Conservation (phyloP, 495 filamentous ascomycete species). For the Neurospora sp. region DNA sequence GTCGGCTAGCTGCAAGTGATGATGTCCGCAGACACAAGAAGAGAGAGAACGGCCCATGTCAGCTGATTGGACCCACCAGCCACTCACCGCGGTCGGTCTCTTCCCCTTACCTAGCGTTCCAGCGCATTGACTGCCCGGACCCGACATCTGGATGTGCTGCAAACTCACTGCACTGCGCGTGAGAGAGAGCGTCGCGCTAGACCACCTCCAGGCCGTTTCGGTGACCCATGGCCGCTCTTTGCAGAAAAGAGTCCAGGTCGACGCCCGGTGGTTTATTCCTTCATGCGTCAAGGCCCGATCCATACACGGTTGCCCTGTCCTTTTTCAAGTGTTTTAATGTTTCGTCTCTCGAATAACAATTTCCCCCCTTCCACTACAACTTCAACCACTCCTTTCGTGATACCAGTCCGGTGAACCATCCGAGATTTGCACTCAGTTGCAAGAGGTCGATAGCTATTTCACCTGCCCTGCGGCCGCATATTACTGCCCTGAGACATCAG, state of each 20-base stretch:
- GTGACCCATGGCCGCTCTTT: neutral
- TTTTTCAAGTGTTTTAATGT: neutral
- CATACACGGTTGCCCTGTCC: neutral
- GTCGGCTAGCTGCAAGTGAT: neutral
- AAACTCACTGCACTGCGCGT: neutral
- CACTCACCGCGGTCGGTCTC: neutral
- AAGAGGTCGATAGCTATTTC: neutral
- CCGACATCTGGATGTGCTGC: too few species aligned
- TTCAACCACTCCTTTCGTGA: neutral
- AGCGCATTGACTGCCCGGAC: neutral
- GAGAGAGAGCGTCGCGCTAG: neutral
- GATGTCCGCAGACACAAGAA: neutral
- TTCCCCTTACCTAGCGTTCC: neutral
- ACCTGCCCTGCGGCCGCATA: neutral
- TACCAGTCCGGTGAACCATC: neutral
- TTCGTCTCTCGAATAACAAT: neutral
- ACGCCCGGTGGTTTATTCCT: neutral
- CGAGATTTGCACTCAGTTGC: neutral
- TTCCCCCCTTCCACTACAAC: neutral
- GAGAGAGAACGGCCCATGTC: neutral
- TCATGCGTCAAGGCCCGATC: neutral
- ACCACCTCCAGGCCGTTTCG: neutral
- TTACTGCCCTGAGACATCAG: neutral
- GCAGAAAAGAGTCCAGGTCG: neutral
- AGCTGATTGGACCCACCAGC: neutral